These are phyloP conservation scores for Penicillium sp. DNA, from an alignment of 2,329 filamentous ascomycete genomes.

Conservation along the genomic window DNA sequence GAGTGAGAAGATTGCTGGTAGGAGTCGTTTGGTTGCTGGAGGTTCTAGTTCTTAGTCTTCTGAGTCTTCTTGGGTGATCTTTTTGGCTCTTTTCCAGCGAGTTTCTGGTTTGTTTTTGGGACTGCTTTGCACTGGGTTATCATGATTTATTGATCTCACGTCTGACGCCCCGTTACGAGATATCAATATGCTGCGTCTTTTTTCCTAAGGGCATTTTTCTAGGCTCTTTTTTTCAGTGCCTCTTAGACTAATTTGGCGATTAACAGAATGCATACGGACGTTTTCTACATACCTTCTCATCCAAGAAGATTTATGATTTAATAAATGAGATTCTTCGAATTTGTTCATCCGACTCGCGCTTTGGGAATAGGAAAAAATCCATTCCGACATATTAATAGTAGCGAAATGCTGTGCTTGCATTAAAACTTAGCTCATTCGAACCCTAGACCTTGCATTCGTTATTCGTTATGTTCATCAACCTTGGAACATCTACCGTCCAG, in stretches of 20 bases:
- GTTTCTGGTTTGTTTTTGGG: neutral
- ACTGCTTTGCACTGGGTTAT: neutral
- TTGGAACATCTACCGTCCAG: neutral
- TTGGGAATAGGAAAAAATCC: neutral
- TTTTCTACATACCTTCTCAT: neutral
- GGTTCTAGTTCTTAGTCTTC: neutral
- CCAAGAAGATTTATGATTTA: neutral
- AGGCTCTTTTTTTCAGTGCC: neutral
- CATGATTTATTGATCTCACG: neutral
- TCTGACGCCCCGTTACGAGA: neutral
- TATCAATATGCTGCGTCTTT: neutral
- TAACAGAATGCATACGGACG: neutral
- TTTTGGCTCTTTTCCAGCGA: neutral
- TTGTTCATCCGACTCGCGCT: neutral
- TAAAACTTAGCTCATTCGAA: neutral
- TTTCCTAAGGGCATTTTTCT: neutral
- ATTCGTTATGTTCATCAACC: constrained; percentile 1
- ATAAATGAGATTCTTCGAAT: neutral
- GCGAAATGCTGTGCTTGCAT: neutral
- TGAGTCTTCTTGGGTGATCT: neutral
- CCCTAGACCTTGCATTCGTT: neutral
- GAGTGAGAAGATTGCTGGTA: constrained; percentile 19
- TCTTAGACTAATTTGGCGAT: neutral
- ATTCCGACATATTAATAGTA: neutral
- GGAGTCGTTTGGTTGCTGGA: constrained; percentile 7